Evolutionary conservation across 345 rosid genomes (phyloP), one percentile per base, ranked within the genome.

Genomic region (Barbarea vulgaris): DNA sequence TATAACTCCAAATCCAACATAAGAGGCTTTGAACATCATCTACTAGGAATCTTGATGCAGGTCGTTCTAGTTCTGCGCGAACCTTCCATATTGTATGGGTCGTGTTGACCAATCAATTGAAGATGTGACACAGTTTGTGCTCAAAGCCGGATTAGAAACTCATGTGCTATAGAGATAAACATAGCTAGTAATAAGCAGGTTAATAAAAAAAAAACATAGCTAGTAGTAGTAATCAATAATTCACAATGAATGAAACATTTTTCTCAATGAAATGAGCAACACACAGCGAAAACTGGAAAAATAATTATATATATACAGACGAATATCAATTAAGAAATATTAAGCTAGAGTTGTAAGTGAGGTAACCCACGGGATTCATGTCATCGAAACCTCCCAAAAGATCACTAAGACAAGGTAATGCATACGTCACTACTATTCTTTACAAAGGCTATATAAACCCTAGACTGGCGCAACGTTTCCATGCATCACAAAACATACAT

Each of bases 381-480:
- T 69, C 50, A 53, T 14, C 14, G 22, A 51, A 53, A 63, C 58
- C 75, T 69, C 79, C 25, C 39, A 60, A 52, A 60, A 30, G 31
- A 57, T 22, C 63, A 63, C 25, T 28, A 41, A 65, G n/a, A 36
- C 8, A 66, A 34, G 60, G 31, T 47, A 39, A 24, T 39, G 22
- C 59, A 74, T 57, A 57, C 19, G 37, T 22, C 36, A 39, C 44
- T 62, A 39, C 25, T 62, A 44, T 51, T 62, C 31, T 28, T 51
- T 14, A 50, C 61, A 67, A 36, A 27, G 9, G 63, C 74, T 76
- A 76, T 69, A 76, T 76, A 69, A 69, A 69, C 75, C 79, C 56
- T 68, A 69, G 41, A 41, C 1, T 10, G 21, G 69, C 56, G 10
- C 25, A 73, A n/a, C n/a, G 59, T 33, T 48, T 68, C n/a, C 55